Percentiles rank a stretch among this genome's conserved stretches.
phyloP scores from a whole-genome alignment of 1,139 yeast species.

The Diutina rugosa region DNA sequence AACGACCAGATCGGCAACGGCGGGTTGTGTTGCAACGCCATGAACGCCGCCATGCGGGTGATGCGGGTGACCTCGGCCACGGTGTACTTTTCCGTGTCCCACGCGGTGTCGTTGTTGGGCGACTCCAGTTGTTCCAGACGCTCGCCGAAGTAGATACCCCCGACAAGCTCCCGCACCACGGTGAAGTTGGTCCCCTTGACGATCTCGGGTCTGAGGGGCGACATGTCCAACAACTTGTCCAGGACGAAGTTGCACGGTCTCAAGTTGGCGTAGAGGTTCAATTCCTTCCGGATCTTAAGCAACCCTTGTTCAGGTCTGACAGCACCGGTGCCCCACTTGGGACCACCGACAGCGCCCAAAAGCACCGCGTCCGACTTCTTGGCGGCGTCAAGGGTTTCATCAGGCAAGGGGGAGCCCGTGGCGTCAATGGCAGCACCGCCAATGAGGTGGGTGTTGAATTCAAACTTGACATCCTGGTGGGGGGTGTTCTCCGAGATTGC shows the following conservation, averaged over 20 bases:
- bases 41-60: conserved; percentile 95
- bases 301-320: conserved; percentile 98
- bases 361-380: conserved; percentile 85
- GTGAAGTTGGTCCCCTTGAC: conserved; percentile 85
- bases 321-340: conserved; percentile 92
- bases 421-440: conserved; percentile 99
- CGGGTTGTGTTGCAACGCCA: conserved; percentile 87
- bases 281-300: conserved; percentile 83
- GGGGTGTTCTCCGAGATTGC: conserved; percentile 63
- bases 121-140: conserved; percentile 83
- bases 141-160: conserved; percentile 96
- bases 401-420: conserved; percentile 88
- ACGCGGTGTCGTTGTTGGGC: conserved; percentile 51
- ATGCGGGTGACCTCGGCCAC: conserved; percentile 88
- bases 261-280: conserved; percentile 86
- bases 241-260: conserved; percentile 95
- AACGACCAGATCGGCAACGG: conserved; percentile 92
- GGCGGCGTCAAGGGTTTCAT: conserved; percentile 73
- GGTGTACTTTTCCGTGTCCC: conserved; percentile 88
- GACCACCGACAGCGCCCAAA: conserved; percentile 97
- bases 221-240: conserved; percentile 68
- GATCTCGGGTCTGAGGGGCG: conserved; percentile 75
- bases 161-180: conserved; percentile 92
- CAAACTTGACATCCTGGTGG: conserved; percentile 41
- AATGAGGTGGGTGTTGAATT: conserved; percentile 71